A percentile compares a stretch with the other conserved stretches of the same genome.
Evolutionary conservation across 2,329 filamentous ascomycete species (phyloP).

Genomic region (Tolypocladium nubicola): DNA sequence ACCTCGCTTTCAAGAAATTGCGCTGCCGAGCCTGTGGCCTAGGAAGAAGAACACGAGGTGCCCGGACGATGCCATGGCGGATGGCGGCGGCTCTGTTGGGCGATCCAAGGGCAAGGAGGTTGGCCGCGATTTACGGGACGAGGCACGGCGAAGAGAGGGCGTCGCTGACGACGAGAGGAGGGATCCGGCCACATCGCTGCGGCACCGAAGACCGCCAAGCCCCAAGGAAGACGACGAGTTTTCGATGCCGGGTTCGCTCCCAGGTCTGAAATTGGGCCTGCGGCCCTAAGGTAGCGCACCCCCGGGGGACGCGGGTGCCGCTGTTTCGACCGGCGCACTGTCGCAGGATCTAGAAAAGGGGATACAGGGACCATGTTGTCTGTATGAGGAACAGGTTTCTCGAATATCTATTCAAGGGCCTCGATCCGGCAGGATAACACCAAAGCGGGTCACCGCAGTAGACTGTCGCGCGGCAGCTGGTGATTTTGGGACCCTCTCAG

Average conservation of each 20-base stretch:
- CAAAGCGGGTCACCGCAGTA: background rate
- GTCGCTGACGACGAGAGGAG: slow-evolving; percentile 32
- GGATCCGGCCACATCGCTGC: slow-evolving; percentile 24
- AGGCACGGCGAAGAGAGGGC: slow-evolving; percentile 32
- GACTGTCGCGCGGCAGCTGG: background rate
- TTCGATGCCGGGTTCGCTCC: slow-evolving; percentile 36
- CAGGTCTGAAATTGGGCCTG: slow-evolving; percentile 23
- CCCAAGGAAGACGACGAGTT: slow-evolving; percentile 26
- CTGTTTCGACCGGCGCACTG: background rate
- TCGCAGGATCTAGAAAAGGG: background rate
- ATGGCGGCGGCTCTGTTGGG: slow-evolving; percentile 35
- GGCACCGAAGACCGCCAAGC: slow-evolving; percentile 23
- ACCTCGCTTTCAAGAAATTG: slow-evolving; percentile 78
- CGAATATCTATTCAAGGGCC: background rate
- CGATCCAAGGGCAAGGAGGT: slow-evolving; percentile 44
- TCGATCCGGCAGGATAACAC: too few relatives aligned
- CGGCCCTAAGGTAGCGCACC: slow-evolving; percentile 4
- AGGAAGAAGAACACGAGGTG: slow-evolving; percentile 74
- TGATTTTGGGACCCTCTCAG: background rate
- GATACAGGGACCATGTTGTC: background rate
- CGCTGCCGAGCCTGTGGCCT: slow-evolving; percentile 73
- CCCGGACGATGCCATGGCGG: slow-evolving; percentile 47
- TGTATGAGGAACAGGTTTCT: background rate
- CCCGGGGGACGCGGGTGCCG: background rate
- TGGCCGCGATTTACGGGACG: slow-evolving; percentile 38